Base-by-base conservation (phyloP, 2,329 filamentous ascomycete species). In the Aaosphaeria arxii region DNA sequence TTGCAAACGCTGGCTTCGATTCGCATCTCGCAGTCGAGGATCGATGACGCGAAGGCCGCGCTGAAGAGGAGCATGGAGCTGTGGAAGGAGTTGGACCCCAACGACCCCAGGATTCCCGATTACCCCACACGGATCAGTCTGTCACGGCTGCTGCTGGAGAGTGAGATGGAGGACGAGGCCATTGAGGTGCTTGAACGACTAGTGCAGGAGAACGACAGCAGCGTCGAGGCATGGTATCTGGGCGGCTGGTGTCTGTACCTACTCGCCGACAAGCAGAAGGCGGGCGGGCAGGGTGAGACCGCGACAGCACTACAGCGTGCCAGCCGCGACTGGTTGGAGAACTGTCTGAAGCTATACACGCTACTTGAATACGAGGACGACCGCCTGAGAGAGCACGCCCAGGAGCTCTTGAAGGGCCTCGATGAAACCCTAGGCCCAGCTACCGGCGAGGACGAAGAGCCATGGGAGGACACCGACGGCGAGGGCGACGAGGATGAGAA, bases 221-320 rank as follows among this genome's bases (percentile, higher is more conserved):
- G 92, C 68, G 88, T 99, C 17, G 94, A 99, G 72, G 88, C 89
- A 13, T 96, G 91, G 91, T 99, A 99, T 73, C 79, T 99, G 5
- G 94, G 94, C 40, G 95, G 94, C 4, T 97, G 92, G 89, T 91
- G 90, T 59, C 79, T 95, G 57, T 89, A 90, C 66, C 80, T 96
- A 49, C 76, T 88, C 53, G 88, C 87, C 7, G 82, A 88, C 67
- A 88, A 86, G 76, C 75, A 83, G 61, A 82, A 78, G 59, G 71
- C 71, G 53, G 68, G 71, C 4, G 75, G 75, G 36, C 76, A 82
- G 42, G 75, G 76, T 42, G 82, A 83, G 72, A 60, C 57, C 11
- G 54, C 62, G 5, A 80, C 80, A 56, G 76, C 79, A 1, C 80
- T 84, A 5, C 84, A 90, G 78, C 82, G 82, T 47, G 86, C 88